A percentile compares a stretch with the other conserved stretches of the same genome.
Conservation (phyloP, 257 asterid species). For the Solanum etuberosum region DNA sequence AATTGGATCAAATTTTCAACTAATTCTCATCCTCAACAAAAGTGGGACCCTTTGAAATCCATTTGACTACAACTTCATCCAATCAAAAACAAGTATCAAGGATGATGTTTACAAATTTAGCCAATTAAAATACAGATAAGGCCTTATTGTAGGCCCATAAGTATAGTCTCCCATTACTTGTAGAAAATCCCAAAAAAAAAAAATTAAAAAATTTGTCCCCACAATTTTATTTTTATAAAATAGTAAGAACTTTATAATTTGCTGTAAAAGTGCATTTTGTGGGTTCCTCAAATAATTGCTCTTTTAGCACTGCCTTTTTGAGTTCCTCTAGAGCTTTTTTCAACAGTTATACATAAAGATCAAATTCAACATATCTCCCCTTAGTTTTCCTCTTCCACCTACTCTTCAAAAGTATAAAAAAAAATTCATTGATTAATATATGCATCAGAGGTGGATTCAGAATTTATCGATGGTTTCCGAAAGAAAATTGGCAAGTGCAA, state of each 20-base stretch:
- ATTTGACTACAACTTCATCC: conserved; percentile 25
- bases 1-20: conserved; percentile 17
- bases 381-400: neutral
- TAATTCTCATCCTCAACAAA: conserved; percentile 12
- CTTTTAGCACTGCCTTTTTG: conserved; percentile 1
- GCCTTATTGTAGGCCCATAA: conserved; percentile 21
- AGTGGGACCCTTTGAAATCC: conserved; percentile 45
- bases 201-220: neutral
- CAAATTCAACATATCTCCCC: neutral
- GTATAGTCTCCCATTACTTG: conserved; percentile 12
- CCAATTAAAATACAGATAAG: conserved; percentile 65
- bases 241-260: neutral
- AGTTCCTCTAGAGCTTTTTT: neutral
- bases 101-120: conserved; percentile 23
- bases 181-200: conserved; percentile 14
- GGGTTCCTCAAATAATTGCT: conserved; percentile 48
- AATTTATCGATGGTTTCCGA: conserved; percentile 29
- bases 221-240: neutral
- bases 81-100: conserved; percentile 25
- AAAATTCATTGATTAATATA: too few species aligned
- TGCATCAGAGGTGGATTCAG: too few species aligned
- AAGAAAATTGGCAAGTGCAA: conserved; percentile 33
- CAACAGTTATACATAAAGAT: conserved; percentile 10
- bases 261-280: conserved; percentile 45
- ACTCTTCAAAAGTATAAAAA: neutral